Base-by-base conservation (phyloP, 1,139 yeast genomes). In the Suhomyces taliae region DNA sequence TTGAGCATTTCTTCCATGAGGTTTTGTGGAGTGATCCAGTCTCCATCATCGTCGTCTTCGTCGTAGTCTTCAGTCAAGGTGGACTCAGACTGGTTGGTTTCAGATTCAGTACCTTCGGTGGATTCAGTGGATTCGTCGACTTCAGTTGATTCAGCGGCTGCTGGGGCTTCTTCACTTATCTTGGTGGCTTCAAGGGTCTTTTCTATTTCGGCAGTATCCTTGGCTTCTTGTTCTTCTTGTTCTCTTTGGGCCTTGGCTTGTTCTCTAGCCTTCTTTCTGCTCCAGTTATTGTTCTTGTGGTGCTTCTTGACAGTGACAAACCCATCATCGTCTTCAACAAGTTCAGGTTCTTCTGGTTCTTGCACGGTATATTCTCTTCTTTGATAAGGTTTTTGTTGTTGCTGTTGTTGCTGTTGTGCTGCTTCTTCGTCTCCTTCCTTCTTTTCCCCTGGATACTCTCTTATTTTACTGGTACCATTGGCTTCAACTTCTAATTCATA, bases 11-110 rank as follows among this genome's bases (percentile, higher is more conserved):
- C 83, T 56, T 85, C 89, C 40, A 79, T 75, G 38, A 93, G 67
- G 58, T 90, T 91, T 7, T 88, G 96, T 6, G 93, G 87, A 0
- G 97, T 90, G 58, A 93, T 95, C 99, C 99, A 93, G 44, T 89
- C 97, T 24, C 95, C 97, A 55, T 87, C 96, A 55, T 87, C 95
- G 49, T 85, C 86, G 4, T 74, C 76, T 44, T 72, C 79, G 38
- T 79, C 77, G 46, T 74, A 81, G 9, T 77, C 83, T 51, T 77
- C 83, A 1, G 58, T 56, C 65, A 57, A 26, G 55, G 37, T n/a
- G 24, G 34, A 9, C 9, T 34, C 32, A 42, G 37, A 32, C 31
- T 47, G 52, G 26, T 50, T 49, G 38, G 48, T 50, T 43, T 55
- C 57, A 11, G 32, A 9, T 43, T 57, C 52, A 24, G 44, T 40